Evolutionary conservation across 371 early-diverging fungal species (phyloP), one percentile per base, ranked within the genome.

Genomic region (Conidiobolus incongruus): DNA sequence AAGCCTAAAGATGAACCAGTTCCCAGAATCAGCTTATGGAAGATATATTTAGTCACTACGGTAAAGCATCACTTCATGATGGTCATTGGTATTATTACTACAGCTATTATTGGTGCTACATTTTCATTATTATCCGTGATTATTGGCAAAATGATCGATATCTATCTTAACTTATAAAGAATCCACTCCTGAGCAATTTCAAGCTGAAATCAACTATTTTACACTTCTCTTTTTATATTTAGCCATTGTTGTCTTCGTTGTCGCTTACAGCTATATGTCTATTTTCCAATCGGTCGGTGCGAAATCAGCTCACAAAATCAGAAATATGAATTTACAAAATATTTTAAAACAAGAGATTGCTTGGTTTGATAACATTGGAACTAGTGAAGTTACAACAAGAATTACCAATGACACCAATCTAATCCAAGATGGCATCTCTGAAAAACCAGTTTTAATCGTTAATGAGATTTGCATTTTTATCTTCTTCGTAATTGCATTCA

Each of bases 331-430:
- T 24, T 35, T 59, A 49, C 77, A 77, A 31, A 75, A 75, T 20
- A 63, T 88, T 34, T 60, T 97, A 30, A 72, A 82, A 26, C 92
- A 94, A 55, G 84, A 95, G 20, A 70, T 88, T 46, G 76, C 71
- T 16, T 97, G 83, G 79, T 92, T 87, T 52, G 97, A 97, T 48
- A 63, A 60, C 30, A 57, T 69, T 35, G 65, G 67, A 52, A 53
- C 66, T 46, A 78, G 77, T 28, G 73, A 74, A 38, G 58, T 74
- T 30, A 78, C 76, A 8, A 75, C 59, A 73, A 69, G 81, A 42
- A 66, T 85, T 15, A 72, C 78, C n/a, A 65, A 72, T 52, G 75
- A 88, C 60, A 70, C 76, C 35, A 65, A 86, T 39, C 47, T 81
- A 39, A 65, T 85, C 37, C 81, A 81, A 53, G 86, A 83, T 58